phyloP scores from a whole-genome alignment of 306 rosid genomes.

The Senna siamea region DNA sequence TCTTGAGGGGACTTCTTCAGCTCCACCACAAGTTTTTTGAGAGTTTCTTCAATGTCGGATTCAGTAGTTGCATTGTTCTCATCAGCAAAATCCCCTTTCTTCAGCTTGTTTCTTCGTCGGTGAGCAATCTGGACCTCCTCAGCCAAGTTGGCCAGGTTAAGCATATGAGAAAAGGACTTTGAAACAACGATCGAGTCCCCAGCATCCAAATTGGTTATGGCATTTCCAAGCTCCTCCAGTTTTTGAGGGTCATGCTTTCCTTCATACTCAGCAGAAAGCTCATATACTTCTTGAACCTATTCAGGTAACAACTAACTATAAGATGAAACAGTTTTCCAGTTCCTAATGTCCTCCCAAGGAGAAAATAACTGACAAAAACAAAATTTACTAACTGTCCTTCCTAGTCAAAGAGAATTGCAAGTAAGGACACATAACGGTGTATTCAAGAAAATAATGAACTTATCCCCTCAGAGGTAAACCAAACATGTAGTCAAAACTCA shows the following conservation, averaged over 20 bases:
- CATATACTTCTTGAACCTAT: slow-evolving; percentile 95
- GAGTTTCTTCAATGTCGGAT: slow-evolving; percentile 95
- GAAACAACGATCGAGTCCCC: slow-evolving; percentile 96
- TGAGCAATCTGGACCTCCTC: slow-evolving; percentile 98
- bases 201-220: slow-evolving; percentile 86
- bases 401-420: neutral
- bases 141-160: slow-evolving; percentile 98
- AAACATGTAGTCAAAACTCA: slow-evolving; percentile 9
- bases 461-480: neutral
- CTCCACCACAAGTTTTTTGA: slow-evolving; percentile 80
- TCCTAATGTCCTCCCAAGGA: slow-evolving; percentile 11
- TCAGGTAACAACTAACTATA: slow-evolving; percentile 23
- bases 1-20: slow-evolving; percentile 88
- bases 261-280: slow-evolving; percentile 96
- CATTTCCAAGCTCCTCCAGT: slow-evolving; percentile 83
- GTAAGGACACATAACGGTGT: neutral
- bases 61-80: slow-evolving; percentile 93
- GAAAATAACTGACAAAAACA: neutral
- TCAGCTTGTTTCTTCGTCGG: slow-evolving; percentile 88
- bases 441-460: neutral
- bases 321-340: slow-evolving; percentile 12
- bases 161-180: slow-evolving; percentile 95
- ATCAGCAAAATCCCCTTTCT: slow-evolving; percentile 83
- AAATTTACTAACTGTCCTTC: neutral
- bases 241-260: slow-evolving; percentile 82